Evolutionary conservation across 2,329 filamentous ascomycete genomes (phyloP), one percentile per base, ranked within the genome.

Genomic region (Fusarium tjaetaba): DNA sequence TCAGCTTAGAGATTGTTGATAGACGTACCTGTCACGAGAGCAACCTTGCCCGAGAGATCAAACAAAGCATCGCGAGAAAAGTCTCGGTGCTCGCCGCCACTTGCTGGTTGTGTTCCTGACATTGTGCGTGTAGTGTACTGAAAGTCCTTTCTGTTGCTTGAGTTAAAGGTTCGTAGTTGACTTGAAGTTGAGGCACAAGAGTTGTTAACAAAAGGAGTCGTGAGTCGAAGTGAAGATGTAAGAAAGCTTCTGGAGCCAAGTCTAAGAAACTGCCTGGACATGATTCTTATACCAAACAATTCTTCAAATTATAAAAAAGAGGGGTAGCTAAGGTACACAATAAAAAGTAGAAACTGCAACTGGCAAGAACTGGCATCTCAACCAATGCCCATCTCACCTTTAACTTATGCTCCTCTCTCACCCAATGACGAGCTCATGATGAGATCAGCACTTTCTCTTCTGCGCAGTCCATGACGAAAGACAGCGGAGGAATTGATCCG

Each of bases 21-120:
- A 32, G 16, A 66, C 79, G 39, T 63, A 83, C 84, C 85, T 5
- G 85, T 86, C 28, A 87, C 82, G 20, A 87, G 82, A 42, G 85
- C 85, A 2, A 86, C 84, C 55, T 81, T 83, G 62, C 82, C 84
- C 22, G 80, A 78, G 38, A 86, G 80, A 72, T 85, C 78, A 64
- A 86, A 86, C 38, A 86, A 81, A 59, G 75, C 76, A 59, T 82
- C 74, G 28, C 81, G 78, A 22, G 80, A 80, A 68, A 85, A 81
- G 52, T 78, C 69, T 59, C 70, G 69, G 41, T 79, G 75, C 53
- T 76, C 76, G 7, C 73, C 71, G 11, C 68, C 70, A 41, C 70
- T 76, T 11, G 73, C 68, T 48, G 46, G 38, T 38, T 75, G 71
- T 26, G 61, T 76, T n/a, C 61, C 58, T 13, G 74, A 65, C 75